Conservation (phyloP, 2,329 filamentous ascomycete genomes). For the Colletotrichum tofieldiae region DNA sequence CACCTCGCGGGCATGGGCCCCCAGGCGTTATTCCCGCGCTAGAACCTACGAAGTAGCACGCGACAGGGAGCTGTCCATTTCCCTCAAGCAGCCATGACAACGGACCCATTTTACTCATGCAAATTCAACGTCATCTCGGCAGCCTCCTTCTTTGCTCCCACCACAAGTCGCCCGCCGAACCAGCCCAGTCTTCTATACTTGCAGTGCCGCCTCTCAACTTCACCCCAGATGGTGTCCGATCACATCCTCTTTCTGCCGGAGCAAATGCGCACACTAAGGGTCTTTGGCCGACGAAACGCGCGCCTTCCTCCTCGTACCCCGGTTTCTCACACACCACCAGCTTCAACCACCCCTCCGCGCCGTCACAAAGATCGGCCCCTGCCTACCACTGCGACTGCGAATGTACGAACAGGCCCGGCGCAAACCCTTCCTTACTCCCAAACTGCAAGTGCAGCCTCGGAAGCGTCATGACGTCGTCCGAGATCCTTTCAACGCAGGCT, state of each 20-base stretch:
- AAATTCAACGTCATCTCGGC: conserved; percentile 32
- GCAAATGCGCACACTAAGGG: background rate
- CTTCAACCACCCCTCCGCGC: background rate
- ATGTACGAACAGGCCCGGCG: background rate
- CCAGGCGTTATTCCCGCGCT: conserved; percentile 2
- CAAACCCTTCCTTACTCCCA: background rate
- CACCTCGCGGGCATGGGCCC: conserved; percentile 1
- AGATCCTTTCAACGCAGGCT: conserved; percentile 7
- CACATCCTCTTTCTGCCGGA: background rate
- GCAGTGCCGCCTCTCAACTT: background rate
- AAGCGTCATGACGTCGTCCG: conserved; percentile 24
- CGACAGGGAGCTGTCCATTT: conserved; percentile 3
- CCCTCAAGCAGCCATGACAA: background rate
- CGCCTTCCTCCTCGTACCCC: background rate
- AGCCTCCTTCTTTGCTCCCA: background rate
- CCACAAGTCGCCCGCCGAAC: background rate
- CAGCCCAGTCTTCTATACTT: background rate
- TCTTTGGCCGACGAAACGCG: background rate
- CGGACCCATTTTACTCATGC: conserved; percentile 27
- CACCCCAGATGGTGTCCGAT: conserved; percentile 6
- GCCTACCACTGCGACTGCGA: background rate
- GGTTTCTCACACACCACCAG: background rate
- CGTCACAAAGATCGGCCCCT: background rate
- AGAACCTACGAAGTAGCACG: background rate
- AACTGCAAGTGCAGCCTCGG: background rate